Evolutionary conservation across 2,329 filamentous ascomycete genomes (phyloP), one percentile per base, ranked within the genome.

Genomic region (Achaetomium macrosporum): DNA sequence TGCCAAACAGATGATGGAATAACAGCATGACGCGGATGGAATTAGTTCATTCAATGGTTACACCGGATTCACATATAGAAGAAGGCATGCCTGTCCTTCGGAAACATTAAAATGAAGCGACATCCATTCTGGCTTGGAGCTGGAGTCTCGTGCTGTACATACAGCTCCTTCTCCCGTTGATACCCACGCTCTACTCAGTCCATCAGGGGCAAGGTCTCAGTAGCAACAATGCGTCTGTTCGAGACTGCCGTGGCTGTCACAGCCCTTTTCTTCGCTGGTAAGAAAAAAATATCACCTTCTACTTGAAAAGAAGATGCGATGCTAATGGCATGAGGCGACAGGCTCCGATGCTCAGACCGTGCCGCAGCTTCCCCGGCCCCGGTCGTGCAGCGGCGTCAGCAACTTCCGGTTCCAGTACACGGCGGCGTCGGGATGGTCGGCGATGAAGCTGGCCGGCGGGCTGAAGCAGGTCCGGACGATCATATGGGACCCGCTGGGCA

Each of bases 371-470:
- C 69, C 70, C 1, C 36, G 67, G 15, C 69, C 69, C 2, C 62
- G 60, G 25, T 65, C 59, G 42, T 72, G 69, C 58, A 61, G 52
- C 37, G 69, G 69, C 36, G 68, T 71, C n/a, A 48, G 64, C 9
- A 60, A 57, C 8, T 59, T 64, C 42, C 64, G 66, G 16, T 71
- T 66, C 59, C 60, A 64, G 33, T 63, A 67, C 50, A 66, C 65
- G 15, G 53, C 66, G 7, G 66, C 67, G 15, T 57, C 61, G 7
- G 69, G 68, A 19, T 73, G 71, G 71, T 66, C 61, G 9, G 66
- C 66, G 44, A 62, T 71, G 51, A 73, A 73, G 63, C 64, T 73
- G 30, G 68, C 66, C 13, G 70, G 70, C 35, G 65, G 65, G 36
- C 62, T 73, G 29, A 61, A 59, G 50, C 61, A 63, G 13, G 67